Conservation (phyloP, 2,329 filamentous ascomycete species). For the Calonectria leucothoes region DNA sequence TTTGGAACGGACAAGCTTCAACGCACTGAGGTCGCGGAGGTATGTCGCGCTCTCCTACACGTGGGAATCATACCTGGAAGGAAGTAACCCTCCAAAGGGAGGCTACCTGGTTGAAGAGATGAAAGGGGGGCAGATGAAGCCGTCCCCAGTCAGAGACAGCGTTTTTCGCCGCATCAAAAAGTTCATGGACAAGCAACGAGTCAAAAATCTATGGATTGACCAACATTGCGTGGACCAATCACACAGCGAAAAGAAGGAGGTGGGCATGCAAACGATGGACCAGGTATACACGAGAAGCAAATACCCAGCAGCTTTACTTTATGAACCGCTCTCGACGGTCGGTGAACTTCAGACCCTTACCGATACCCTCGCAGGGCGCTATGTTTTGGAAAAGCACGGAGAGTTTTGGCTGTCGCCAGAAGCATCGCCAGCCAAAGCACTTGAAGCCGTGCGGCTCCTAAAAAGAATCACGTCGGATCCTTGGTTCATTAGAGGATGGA, state of each 20-base stretch:
- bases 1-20: neutral
- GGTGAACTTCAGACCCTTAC: neutral
- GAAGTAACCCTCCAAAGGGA: neutral
- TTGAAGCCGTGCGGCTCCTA: neutral
- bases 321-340: neutral
- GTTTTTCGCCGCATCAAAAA: constrained; percentile 7
- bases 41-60: neutral
- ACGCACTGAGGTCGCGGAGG: neutral
- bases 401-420: neutral
- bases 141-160: constrained; percentile 1
- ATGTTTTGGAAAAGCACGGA: neutral
- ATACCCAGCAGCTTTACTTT: neutral
- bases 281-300: neutral
- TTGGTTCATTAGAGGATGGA: constrained; percentile 11
- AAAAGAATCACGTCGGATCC: constrained; percentile 2
- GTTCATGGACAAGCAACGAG: neutral
- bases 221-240: neutral
- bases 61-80: neutral
- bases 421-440: neutral
- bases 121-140: neutral
- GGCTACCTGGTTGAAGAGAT: neutral
- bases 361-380: neutral
- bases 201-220: constrained; percentile 2
- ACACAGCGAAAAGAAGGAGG: neutral
- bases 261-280: constrained; percentile 1